These are phyloP conservation scores for Calonectria leucothoes DNA, from an alignment of 2,329 filamentous ascomycete species.

Conservation along the genomic window DNA sequence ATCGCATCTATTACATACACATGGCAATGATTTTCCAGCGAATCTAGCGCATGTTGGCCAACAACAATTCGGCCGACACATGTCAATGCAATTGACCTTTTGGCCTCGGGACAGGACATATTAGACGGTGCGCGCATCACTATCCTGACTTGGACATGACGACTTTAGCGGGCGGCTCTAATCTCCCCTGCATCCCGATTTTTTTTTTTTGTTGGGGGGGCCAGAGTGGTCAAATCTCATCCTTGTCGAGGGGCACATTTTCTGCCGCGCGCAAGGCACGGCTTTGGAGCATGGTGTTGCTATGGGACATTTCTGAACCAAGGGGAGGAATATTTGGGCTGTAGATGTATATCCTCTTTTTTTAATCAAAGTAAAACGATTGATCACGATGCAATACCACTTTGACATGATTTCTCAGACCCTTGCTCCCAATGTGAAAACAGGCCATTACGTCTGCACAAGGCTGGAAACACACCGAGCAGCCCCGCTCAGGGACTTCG, in stretches of 20 bases:
- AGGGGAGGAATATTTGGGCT: slow-evolving; percentile 28
- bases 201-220: slow-evolving; percentile 40
- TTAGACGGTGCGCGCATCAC: slow-evolving; percentile 37
- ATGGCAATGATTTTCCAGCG: slow-evolving; percentile 28
- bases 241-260: slow-evolving; percentile 32
- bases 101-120: slow-evolving; percentile 31
- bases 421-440: not conserved
- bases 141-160: slow-evolving; percentile 36
- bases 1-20: slow-evolving; percentile 25
- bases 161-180: slow-evolving; percentile 31
- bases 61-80: slow-evolving; percentile 8
- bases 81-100: slow-evolving; percentile 40
- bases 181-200: slow-evolving; percentile 29
- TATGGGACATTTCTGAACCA: slow-evolving; percentile 23
- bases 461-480: slow-evolving; percentile 12
- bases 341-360: slow-evolving; percentile 42
- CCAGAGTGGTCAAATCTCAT: slow-evolving; percentile 35
- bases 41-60: slow-evolving; percentile 30
- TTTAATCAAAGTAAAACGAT: slow-evolving; percentile 31
- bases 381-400: slow-evolving; percentile 18
- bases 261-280: slow-evolving; percentile 31
- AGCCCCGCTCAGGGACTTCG: not conserved
- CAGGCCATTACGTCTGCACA: not conserved
- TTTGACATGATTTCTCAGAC: not conserved
- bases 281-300: slow-evolving; percentile 37